Evolutionary conservation across 2,329 filamentous ascomycete genomes (phyloP).

Genomic region (Microsporum audouinii): DNA sequence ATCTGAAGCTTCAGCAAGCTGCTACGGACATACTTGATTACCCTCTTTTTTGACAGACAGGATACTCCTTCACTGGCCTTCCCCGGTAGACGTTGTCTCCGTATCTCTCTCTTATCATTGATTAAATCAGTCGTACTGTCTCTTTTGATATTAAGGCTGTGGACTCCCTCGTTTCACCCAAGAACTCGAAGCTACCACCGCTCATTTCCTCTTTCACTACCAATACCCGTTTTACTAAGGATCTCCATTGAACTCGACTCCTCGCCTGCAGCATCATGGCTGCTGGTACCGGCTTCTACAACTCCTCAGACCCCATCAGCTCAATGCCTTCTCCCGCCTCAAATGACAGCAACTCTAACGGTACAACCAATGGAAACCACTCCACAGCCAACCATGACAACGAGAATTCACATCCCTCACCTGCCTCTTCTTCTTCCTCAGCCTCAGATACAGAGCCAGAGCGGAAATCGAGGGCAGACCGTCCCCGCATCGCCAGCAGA

Average conservation of each 20-base stretch:
- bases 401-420: slow-evolving; percentile 16
- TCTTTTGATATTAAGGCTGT: neutral
- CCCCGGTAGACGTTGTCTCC: neutral
- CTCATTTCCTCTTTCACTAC: neutral
- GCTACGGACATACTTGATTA: neutral
- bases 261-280: slow-evolving; percentile 22
- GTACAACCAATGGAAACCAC: neutral
- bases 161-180: too few relatives aligned
- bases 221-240: neutral
- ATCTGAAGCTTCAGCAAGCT: neutral
- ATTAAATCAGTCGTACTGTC: neutral
- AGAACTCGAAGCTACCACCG: neutral
- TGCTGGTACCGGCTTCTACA: slow-evolving; percentile 23
- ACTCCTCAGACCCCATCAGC: slow-evolving; percentile 29
- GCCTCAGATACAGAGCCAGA: slow-evolving; percentile 38
- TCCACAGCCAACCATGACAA: neutral
- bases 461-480: slow-evolving; percentile 37
- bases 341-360: slow-evolving; percentile 19
- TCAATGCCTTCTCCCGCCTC: slow-evolving; percentile 27
- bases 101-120: neutral
- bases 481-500: slow-evolving; percentile 59
- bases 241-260: too few relatives aligned
- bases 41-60: neutral
- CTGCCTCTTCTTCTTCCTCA: slow-evolving; percentile 38
- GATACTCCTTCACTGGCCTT: neutral